Percentiles rank a stretch among this genome's conserved stretches.
Evolutionary conservation across 352 stramenopile genomes (phyloP).

Genomic region (Phytophthora lateralis): DNA sequence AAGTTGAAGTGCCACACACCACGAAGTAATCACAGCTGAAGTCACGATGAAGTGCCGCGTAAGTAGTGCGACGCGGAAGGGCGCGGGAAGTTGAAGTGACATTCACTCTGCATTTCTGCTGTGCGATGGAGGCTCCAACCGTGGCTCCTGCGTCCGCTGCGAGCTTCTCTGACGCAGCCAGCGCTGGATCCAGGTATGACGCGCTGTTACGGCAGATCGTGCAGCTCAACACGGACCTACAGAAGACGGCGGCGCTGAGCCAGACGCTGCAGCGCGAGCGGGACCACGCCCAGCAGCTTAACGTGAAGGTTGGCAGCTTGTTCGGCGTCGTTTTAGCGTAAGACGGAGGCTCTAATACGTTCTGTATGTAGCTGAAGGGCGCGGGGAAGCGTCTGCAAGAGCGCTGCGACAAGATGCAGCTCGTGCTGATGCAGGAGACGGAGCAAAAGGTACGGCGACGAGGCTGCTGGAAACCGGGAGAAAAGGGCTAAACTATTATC

Average conservation of each 20-base stretch:
- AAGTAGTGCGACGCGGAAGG: constrained; percentile 17
- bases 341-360: neutral
- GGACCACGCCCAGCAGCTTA: constrained; percentile 67
- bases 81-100: constrained; percentile 34
- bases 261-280: constrained; percentile 81
- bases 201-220: constrained; percentile 82
- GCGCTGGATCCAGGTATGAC: constrained; percentile 55
- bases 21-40: constrained; percentile 13
- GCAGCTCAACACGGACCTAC: constrained; percentile 82
- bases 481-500: neutral
- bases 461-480: neutral
- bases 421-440: constrained; percentile 80
- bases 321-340: neutral
- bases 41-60: constrained; percentile 9
- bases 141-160: constrained; percentile 7
- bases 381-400: constrained; percentile 71
- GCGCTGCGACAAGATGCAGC: constrained; percentile 82
- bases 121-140: constrained; percentile 13
- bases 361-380: constrained; percentile 50
- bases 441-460: constrained; percentile 63
- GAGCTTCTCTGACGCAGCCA: constrained; percentile 7
- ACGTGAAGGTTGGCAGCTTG: constrained; percentile 46
- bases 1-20: constrained; percentile 22
- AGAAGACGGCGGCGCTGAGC: constrained; percentile 83
- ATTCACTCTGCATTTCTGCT: constrained; percentile 22